A percentile compares a stretch with the other conserved stretches of the same genome.
Evolutionary conservation across 83 land plant genomes (phyloP).

Genomic region (Diphasiastrum complanatum): DNA sequence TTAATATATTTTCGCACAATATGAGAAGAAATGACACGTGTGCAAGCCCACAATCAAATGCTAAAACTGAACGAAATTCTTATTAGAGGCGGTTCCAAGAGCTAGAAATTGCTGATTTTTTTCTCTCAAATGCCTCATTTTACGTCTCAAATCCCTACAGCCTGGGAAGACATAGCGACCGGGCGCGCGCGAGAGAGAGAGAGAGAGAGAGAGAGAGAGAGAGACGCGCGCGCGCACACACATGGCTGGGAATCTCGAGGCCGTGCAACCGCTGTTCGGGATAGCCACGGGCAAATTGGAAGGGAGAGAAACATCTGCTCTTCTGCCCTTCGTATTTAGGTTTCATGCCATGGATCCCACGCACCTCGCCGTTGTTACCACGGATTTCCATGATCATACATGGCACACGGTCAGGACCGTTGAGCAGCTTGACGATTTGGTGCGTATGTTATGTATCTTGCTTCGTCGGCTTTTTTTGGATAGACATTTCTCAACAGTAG

Average conservation of each 20-base stretch:
- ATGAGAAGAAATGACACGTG: too few species aligned
- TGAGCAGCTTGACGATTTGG: conserved; percentile 19
- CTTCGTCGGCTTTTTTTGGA: not conserved
- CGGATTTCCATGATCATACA: conserved; percentile 19
- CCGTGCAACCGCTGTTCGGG: conserved; percentile 8
- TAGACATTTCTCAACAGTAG: not conserved
- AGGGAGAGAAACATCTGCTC: conserved; percentile 11
- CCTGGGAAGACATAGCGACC: too few species aligned
- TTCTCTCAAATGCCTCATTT: too few species aligned
- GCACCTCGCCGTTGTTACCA: not conserved
- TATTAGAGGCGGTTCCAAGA: too few species aligned
- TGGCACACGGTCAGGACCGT: conserved; percentile 6
- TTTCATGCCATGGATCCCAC: conserved; percentile 8
- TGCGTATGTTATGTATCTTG: not conserved
- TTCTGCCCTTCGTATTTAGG: conserved; percentile 13
- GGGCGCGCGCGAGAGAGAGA: too few species aligned
- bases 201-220: too few species aligned
- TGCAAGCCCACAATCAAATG: too few species aligned
- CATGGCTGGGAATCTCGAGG: not conserved
- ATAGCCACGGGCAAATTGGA: conserved; percentile 8
- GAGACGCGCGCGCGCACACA: too few species aligned
- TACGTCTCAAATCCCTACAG: too few species aligned
- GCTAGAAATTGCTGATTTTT: too few species aligned
- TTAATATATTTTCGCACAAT: too few species aligned
- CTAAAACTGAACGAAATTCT: too few species aligned